Evolutionary conservation across 2,329 filamentous ascomycete species (phyloP).

Genomic region (Epichloe hybrida): DNA sequence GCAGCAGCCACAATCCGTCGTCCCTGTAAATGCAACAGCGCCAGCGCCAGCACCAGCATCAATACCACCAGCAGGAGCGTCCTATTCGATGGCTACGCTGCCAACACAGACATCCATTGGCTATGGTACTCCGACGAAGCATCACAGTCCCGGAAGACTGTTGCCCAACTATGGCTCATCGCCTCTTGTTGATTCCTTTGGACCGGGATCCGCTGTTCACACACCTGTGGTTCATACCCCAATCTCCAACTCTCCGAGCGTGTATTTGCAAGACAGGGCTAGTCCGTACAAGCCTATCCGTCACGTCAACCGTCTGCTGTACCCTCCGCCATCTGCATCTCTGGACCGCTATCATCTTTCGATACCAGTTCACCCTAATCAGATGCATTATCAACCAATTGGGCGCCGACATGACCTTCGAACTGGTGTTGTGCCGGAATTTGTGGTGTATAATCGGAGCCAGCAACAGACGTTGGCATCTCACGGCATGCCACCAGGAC

Average conservation of each 20-base stretch:
- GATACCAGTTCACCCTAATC: constrained; percentile 44
- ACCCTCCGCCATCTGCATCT: constrained; percentile 69
- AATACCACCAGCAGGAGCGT: constrained; percentile 1
- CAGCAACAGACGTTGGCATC: constrained; percentile 15
- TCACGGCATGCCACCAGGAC: constrained; percentile 18
- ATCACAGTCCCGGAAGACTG: constrained; percentile 36
- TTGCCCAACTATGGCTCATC: constrained; percentile 43
- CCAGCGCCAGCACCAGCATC: constrained; percentile 7
- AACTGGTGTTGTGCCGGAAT: constrained; percentile 58
- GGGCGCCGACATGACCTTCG: constrained; percentile 56
- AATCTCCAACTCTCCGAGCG: constrained; percentile 69
- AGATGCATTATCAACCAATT: constrained; percentile 75
- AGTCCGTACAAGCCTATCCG: constrained; percentile 90
- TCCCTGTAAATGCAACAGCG: constrained; percentile 11
- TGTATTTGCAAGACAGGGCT: constrained; percentile 74
- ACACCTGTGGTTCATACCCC: constrained; percentile 47
- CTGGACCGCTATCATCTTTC: constrained; percentile 58
- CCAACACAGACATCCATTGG: constrained; percentile 19
- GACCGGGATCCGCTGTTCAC: constrained; percentile 36
- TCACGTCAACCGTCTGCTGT: constrained; percentile 78
- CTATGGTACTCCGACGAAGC: constrained; percentile 39
- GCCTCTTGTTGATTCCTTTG: constrained; percentile 49
- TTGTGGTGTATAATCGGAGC: constrained; percentile 24
- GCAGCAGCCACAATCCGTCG: constrained; percentile 22
- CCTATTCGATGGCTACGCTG: constrained; percentile 11